Conservation (phyloP, 2,329 filamentous ascomycete genomes). For the Fusarium sp. region DNA sequence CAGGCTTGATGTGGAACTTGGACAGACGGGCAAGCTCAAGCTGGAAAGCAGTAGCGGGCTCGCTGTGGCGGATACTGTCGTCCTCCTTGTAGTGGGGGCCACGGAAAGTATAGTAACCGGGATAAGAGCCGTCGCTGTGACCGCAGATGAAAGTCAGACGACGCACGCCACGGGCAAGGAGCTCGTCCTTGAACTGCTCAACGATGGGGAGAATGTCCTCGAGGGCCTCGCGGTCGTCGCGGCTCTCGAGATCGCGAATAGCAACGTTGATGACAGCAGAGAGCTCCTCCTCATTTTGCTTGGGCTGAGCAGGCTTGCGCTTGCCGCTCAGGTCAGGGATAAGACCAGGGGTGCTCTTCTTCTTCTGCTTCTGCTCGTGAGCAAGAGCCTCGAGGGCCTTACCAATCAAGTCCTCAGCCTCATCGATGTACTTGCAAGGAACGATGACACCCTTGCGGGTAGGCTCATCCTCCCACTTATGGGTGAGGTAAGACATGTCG, state of each 20-base stretch:
- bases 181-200: slow-evolving; percentile 85
- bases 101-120: slow-evolving; percentile 98
- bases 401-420: slow-evolving; percentile 87
- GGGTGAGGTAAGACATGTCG: slow-evolving; percentile 91
- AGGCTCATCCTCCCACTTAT: slow-evolving; percentile 81
- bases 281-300: slow-evolving; percentile 74
- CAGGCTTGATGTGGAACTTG: slow-evolving; percentile 98
- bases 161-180: slow-evolving; percentile 85
- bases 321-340: slow-evolving; percentile 82
- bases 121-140: slow-evolving; percentile 93
- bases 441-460: slow-evolving; percentile 94
- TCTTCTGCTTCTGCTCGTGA: slow-evolving; percentile 69
- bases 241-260: slow-evolving; percentile 87
- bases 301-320: slow-evolving; percentile 66
- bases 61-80: slow-evolving; percentile 94
- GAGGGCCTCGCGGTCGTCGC: slow-evolving; percentile 86
- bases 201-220: slow-evolving; percentile 82
- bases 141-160: slow-evolving; percentile 97
- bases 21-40: slow-evolving; percentile 93
- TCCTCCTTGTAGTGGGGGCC: slow-evolving; percentile 92
- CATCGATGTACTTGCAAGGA: slow-evolving; percentile 93
- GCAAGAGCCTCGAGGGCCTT: slow-evolving; percentile 90
- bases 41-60: slow-evolving; percentile 98
- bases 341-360: slow-evolving; percentile 69
- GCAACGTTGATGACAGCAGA: slow-evolving; percentile 95